These are phyloP conservation scores for Blastobotrys terrestris DNA, from an alignment of 805 yeast species.

Conservation along the genomic window DNA sequence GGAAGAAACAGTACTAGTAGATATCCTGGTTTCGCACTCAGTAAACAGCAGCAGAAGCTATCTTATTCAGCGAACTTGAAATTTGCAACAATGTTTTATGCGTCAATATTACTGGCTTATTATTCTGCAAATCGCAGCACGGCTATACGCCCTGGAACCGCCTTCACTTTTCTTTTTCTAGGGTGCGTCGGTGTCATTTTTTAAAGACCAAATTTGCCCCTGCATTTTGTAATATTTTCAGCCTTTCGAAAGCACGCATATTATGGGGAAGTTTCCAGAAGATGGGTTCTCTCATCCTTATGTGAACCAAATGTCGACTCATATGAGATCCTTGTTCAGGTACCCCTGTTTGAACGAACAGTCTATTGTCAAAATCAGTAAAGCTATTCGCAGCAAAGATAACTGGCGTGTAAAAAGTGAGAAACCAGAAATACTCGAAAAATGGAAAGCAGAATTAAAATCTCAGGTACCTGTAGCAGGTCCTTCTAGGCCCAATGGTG, in stretches of 20 bases:
- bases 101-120: not conserved
- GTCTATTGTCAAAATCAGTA: not conserved
- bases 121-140: not conserved
- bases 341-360: not conserved
- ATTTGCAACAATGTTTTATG: not conserved
- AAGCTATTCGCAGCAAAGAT: not conserved
- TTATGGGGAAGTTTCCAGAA: not conserved
- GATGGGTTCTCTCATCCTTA: not conserved
- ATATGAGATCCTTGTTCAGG: not conserved
- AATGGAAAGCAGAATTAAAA: not conserved
- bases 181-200: not conserved
- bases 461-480: not conserved
- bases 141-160: not conserved
- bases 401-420: not conserved
- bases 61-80: too few species aligned
- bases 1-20: too few species aligned
- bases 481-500: not conserved
- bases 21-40: too few species aligned
- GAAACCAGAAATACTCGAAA: not conserved
- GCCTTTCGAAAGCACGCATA: not conserved
- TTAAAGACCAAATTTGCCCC: not conserved
- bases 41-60: too few species aligned
- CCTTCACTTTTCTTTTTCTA: not conserved
- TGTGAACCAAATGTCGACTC: not conserved
- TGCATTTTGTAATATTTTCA: not conserved